Percentiles rank a stretch among this genome's conserved stretches.
Evolutionary conservation across 179 eudicot species (phyloP).

Genomic region (Drosera spatulata): DNA sequence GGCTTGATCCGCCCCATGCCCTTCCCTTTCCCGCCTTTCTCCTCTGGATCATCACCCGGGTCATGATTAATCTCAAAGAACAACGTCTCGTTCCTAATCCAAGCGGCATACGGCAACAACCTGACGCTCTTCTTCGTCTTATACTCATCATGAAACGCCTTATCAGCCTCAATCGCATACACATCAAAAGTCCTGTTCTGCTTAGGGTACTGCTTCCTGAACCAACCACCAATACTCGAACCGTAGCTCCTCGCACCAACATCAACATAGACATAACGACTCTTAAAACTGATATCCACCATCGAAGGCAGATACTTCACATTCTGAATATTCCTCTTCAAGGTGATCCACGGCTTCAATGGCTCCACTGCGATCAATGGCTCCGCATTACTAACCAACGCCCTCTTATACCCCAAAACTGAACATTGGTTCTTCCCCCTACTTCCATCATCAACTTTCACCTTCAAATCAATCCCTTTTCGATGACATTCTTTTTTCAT

Average conservation of each 20-base stretch:
- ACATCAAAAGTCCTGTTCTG: conserved; percentile 80
- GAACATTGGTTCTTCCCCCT: conserved; percentile 26
- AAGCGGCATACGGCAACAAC: conserved; percentile 84
- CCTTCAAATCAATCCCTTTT: neutral
- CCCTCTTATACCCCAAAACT: conserved; percentile 54
- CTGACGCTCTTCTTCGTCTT: conserved; percentile 50
- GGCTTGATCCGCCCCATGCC: conserved; percentile 82
- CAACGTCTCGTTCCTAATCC: conserved; percentile 83
- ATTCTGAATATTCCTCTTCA: conserved; percentile 70
- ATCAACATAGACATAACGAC: conserved; percentile 72
- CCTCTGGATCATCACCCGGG: conserved; percentile 51
- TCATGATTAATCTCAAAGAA: conserved; percentile 77
- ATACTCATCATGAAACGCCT: conserved; percentile 57
- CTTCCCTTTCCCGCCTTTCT: conserved; percentile 38
- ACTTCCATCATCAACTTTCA: neutral
- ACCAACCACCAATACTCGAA: conserved; percentile 92
- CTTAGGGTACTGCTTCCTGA: conserved; percentile 84
- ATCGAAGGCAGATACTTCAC: conserved; percentile 66
- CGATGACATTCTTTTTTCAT: conserved; percentile 31
- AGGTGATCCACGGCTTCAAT: conserved; percentile 80
- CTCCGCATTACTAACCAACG: conserved; percentile 56
- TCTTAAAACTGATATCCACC: conserved; percentile 81
- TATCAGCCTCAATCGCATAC: conserved; percentile 88
- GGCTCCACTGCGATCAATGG: conserved; percentile 64
- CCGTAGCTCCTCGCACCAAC: conserved; percentile 94